Evolutionary conservation across 768 basidiomycete species (phyloP), one percentile per base, ranked within the genome.

Genomic region (Collybia nuda): DNA sequence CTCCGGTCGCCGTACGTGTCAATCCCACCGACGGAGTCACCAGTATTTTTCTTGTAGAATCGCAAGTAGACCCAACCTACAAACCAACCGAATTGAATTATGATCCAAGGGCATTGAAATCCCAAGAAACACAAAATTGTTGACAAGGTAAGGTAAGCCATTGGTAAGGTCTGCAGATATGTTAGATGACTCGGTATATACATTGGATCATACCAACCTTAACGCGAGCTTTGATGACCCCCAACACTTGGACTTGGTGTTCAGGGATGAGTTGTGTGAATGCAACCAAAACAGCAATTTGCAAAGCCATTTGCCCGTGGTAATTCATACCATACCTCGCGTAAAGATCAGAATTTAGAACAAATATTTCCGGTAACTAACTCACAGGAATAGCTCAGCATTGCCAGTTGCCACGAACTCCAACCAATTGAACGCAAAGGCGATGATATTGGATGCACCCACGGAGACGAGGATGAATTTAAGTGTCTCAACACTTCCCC

Each of bases 1-100:
- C 90, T 93, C 55, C 94, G 76, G 65, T 99, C 97, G 17, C 97
- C 97, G 60, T 96, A 88, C 3, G 83, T 80, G n/a, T 75, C 79
- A 4, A 72, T 72, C 3, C 88, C 86, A 41, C 78, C 80, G 28
- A 82, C 64, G 0, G 79, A 66, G 50, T 93, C 90, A 28, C 75
- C 76, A 3, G 79, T 71, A 61, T 88, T 89, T 66, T 88, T 86
- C 73, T 98, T 98, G 78, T 98, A 93, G 76, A 99, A 98, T 32
- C 97, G 85, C 28, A 99, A 81, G 70, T 97, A 99, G 47, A 91
- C 78, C 90, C 93, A 99, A 26, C 89, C 81, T 6, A 94, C 90
- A 50, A 97, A 88, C 93, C 96, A 99, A n/a, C 96, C 97, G 66
- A 98, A 99, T 64, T 99, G 97, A 56, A 98, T 94, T 62, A 94